Conservation (phyloP, 2,329 filamentous ascomycete species). For the Leptodontidium sp. region DNA sequence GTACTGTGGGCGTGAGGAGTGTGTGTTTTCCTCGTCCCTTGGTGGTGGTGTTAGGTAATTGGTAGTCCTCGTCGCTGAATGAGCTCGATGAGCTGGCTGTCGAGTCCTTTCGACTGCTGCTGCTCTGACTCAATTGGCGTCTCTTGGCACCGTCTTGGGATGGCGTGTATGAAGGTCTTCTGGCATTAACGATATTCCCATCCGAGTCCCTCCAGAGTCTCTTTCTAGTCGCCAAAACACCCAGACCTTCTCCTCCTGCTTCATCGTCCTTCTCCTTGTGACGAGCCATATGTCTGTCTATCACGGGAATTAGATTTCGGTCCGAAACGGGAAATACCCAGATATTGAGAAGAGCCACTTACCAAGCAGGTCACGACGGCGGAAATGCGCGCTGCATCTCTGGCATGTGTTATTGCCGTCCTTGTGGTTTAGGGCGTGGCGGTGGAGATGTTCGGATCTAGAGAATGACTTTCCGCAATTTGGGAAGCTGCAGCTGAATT, state of each 20-base stretch:
- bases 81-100: constrained; percentile 19
- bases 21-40: constrained; percentile 17
- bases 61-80: constrained; percentile 21
- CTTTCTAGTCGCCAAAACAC: constrained; percentile 57
- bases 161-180: constrained; percentile 45
- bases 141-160: constrained; percentile 40
- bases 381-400: constrained; percentile 63
- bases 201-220: constrained; percentile 58
- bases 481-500: constrained; percentile 51
- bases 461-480: constrained; percentile 57
- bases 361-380: constrained; percentile 63
- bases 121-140: constrained; percentile 34
- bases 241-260: constrained; percentile 56
- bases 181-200: constrained; percentile 55
- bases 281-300: constrained; percentile 60
- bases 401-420: constrained; percentile 59
- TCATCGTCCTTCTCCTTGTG: constrained; percentile 59
- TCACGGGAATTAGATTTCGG: not conserved
- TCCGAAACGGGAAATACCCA: constrained; percentile 23
- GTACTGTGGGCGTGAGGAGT: constrained; percentile 29
- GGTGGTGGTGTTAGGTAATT: constrained; percentile 13
- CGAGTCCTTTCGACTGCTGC: constrained; percentile 33
- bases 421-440: constrained; percentile 60
- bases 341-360: constrained; percentile 38
- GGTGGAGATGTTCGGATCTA: constrained; percentile 59